Percentiles rank a stretch among this genome's conserved stretches.
Evolutionary conservation across 1,284 basidiomycete species (phyloP).

Genomic region (Puccinia hordei): DNA sequence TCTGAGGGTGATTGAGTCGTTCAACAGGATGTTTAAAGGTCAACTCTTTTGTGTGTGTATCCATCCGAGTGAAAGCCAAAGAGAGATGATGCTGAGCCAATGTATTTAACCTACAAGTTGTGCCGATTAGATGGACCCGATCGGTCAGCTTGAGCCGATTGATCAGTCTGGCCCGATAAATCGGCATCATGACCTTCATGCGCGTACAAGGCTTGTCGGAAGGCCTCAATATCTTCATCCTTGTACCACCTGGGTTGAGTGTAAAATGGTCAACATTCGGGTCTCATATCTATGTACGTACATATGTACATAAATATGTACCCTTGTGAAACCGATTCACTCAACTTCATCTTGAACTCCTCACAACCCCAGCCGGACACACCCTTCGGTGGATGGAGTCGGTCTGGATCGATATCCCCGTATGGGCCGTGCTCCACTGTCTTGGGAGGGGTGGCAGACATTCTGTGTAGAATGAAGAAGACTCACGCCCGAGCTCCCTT

Average conservation of each 20-base stretch:
- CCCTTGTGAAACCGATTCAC: not conserved
- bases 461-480: not conserved
- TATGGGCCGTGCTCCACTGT: constrained; percentile 11
- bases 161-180: not conserved
- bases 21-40: not conserved
- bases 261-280: no score
- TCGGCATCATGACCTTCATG: constrained; percentile 3
- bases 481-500: no score
- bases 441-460: not conserved
- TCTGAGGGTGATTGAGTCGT: not conserved
- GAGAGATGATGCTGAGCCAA: not conserved
- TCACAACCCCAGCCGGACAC: not conserved
- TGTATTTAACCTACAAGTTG: not conserved
- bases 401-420: constrained; percentile 13
- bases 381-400: not conserved
- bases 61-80: not conserved
- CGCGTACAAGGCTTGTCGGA: constrained; percentile 30
- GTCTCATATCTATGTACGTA: no score
- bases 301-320: not conserved
- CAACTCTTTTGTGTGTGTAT: not conserved
- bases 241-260: constrained; percentile 50
- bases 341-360: constrained; percentile 28
- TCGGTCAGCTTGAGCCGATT: not conserved
- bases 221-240: constrained; percentile 41
- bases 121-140: constrained; percentile 3